phyloP scores from a whole-genome alignment of 225 moss, liverwort and hornwort genomes.

The Takakia lepidozioides region DNA sequence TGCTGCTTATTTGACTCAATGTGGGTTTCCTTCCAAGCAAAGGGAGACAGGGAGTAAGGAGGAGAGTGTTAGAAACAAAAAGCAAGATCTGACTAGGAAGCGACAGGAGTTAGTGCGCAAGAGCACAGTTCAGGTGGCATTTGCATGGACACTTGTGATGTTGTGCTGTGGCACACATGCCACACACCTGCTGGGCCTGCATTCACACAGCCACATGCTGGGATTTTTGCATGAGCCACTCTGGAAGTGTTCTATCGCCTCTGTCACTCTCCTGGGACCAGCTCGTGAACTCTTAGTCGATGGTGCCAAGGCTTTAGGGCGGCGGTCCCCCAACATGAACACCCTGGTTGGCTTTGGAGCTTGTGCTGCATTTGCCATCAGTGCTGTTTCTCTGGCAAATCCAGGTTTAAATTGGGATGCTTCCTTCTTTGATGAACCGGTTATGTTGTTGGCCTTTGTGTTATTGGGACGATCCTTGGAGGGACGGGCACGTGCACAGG shows the following conservation, averaged over 20 bases:
- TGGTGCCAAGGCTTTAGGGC: conserved; percentile 66
- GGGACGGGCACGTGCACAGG: conserved; percentile 78
- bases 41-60: conserved; percentile 42
- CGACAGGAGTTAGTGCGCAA: conserved; percentile 52
- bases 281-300: conserved; percentile 77
- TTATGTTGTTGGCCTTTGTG: conserved; percentile 92
- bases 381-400: conserved; percentile 66
- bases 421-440: conserved; percentile 91
- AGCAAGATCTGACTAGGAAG: conserved; percentile 63
- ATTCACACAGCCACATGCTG: conserved; percentile 51
- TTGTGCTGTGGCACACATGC: conserved; percentile 89
- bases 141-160: conserved; percentile 82
- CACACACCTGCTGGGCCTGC: conserved; percentile 65
- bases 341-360: conserved; percentile 83
- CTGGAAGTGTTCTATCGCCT: conserved; percentile 77
- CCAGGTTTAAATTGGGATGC: conserved; percentile 82
- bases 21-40: conserved; percentile 67
- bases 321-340: conserved; percentile 91
- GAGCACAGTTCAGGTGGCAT: conserved; percentile 72
- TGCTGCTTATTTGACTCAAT: conserved; percentile 51
- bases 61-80: conserved; percentile 45
- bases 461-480: conserved; percentile 79
- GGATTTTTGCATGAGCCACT: conserved; percentile 59
- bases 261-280: conserved; percentile 77
- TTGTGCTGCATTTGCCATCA: conserved; percentile 65